Base-by-base conservation (phyloP, 305 asterid species). In the Fraxinus greggii region DNA sequence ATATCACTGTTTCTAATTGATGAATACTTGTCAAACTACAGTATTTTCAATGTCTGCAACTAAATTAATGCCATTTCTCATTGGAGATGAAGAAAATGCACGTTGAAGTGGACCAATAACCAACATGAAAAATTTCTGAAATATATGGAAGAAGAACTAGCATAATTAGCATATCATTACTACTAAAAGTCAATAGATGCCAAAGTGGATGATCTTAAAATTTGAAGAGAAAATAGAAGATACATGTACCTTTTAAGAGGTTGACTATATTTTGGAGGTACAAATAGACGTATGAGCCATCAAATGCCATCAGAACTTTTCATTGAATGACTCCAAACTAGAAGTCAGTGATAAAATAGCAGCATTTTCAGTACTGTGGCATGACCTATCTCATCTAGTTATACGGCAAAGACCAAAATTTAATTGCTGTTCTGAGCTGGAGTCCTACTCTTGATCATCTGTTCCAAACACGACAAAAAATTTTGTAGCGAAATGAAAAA, bases 361-460 rank as follows among this genome's bases (percentile, higher is more conserved):
- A 84, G 77, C 78, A 28, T 48, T 84, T 29, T 56, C 75, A 15
- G 72, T 40, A 83, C 78, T 83, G 45, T 8, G 82, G 82, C 81
- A 82, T 79, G 65, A 80, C 78, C 54, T 81, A 79, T 76, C 33
- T 78, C 82, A 29, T 75, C 83, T 78, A 78, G 51, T 70, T 77
- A 51, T 61, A 77, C 5, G 45, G 81, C 79, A 67, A 80, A 70
- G 67, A 78, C 51, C 78, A 69, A 75, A 74, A 82, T 75, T 86
- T 82, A 88, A 79, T 74, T 83, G 84, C 86, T 92, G 83, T 85
- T 88, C 80, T 79, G 90, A 88, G 86, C 91, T 23, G 94, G 91
- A 85, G 76, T 87, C 88, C 94, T 86, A 78, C 77, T 88, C 89
- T 85, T 94, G 89, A 91, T 90, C 80, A 92, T 86, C 98, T 93